Evolutionary conservation across 495 filamentous ascomycete species (phyloP).

Genomic region (Aspergillus cavernicola): DNA sequence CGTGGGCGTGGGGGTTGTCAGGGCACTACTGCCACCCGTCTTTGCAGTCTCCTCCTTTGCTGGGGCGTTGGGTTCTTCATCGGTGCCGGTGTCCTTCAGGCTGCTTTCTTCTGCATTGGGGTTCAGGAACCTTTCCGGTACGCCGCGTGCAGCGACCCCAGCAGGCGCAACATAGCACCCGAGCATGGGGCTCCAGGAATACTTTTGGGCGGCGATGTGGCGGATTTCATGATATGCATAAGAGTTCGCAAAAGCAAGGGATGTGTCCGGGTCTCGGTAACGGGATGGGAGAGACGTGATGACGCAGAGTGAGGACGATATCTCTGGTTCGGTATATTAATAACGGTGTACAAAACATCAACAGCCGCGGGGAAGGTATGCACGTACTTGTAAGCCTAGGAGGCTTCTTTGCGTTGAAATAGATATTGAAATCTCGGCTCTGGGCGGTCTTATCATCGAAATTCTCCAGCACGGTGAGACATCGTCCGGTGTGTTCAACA

Average conservation of each 20-base stretch:
- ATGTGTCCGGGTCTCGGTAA: slow-evolving; percentile 74
- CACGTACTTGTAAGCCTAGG: slow-evolving; percentile 47
- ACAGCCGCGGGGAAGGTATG: neutral
- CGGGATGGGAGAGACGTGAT: slow-evolving; percentile 77
- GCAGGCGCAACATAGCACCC: slow-evolving; percentile 69
- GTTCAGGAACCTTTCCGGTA: slow-evolving; percentile 62
- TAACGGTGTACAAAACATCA: neutral
- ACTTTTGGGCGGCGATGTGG: slow-evolving; percentile 53
- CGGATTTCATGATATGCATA: slow-evolving; percentile 72
- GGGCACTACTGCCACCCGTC: slow-evolving; percentile 11
- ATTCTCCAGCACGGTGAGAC: slow-evolving; percentile 51
- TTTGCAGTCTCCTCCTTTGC: slow-evolving; percentile 10
- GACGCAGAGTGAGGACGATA: slow-evolving; percentile 59
- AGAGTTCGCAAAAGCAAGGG: slow-evolving; percentile 68
- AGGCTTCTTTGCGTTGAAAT: slow-evolving; percentile 51
- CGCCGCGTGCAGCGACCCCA: slow-evolving; percentile 59
- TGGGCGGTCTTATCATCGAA: slow-evolving; percentile 52
- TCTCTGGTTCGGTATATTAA: slow-evolving; percentile 31
- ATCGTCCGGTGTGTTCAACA: slow-evolving; percentile 49
- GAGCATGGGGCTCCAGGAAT: slow-evolving; percentile 70
- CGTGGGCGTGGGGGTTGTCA: slow-evolving; percentile 2
- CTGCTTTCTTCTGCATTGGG: slow-evolving; percentile 19
- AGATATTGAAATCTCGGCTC: slow-evolving; percentile 46
- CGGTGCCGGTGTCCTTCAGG: slow-evolving; percentile 5
- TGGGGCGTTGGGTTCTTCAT: neutral